Evolutionary conservation across 73 alveolate genomes (phyloP).

Genomic region (Paramecium biaurelia): DNA sequence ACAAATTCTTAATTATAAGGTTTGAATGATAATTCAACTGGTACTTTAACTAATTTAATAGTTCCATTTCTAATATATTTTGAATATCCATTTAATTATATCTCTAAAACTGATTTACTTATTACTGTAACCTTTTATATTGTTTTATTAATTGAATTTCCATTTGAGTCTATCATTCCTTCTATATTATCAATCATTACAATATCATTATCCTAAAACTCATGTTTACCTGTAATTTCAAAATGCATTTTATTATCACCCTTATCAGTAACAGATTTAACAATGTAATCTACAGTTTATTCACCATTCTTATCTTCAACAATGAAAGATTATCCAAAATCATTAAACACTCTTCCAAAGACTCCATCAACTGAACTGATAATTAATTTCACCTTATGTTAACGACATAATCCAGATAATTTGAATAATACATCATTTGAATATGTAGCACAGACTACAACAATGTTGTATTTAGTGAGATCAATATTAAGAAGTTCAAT

Average conservation of each 20-base stretch:
- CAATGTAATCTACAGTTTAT: conserved; percentile 84
- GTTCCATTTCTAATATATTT: conserved; percentile 75
- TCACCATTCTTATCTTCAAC: conserved; percentile 95
- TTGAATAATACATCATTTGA: conserved; percentile 63
- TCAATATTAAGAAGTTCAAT: conserved; percentile 69
- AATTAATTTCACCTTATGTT: conserved; percentile 74
- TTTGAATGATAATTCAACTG: conserved; percentile 67
- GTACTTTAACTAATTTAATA: conserved; percentile 73
- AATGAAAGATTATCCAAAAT: conserved; percentile 88
- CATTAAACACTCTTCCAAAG: conserved; percentile 81
- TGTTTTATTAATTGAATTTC: conserved; percentile 71
- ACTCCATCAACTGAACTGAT: conserved; percentile 82
- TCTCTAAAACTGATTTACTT: conserved; percentile 65
- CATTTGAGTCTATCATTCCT: conserved; percentile 72
- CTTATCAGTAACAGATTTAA: conserved; percentile 70
- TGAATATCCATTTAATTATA: conserved; percentile 66
- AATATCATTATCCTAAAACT: conserved; percentile 89
- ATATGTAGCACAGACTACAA: conserved; percentile 25
- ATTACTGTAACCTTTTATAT: conserved; percentile 70
- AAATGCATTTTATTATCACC: conserved; percentile 64
- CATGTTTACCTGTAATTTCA: conserved; percentile 87
- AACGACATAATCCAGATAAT: conserved; percentile 79
- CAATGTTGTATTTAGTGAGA: conserved; percentile 68
- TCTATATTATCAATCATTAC: conserved; percentile 82
- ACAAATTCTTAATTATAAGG: conserved; percentile 65